phyloP scores from a whole-genome alignment of 2,329 filamentous ascomycete species.

The Emmonsiellopsis sp. region DNA sequence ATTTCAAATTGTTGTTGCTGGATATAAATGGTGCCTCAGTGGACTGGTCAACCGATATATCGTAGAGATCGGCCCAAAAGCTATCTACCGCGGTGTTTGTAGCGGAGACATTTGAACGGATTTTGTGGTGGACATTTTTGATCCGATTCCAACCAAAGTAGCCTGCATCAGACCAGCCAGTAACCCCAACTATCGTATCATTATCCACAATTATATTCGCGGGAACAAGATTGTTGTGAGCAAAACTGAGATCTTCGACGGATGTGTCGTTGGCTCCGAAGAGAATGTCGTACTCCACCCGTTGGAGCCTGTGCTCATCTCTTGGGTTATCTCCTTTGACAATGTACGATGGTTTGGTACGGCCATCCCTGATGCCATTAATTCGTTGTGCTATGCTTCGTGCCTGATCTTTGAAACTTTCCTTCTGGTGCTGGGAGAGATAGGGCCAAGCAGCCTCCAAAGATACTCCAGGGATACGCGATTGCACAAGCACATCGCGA shows the following conservation, averaged over 20 bases:
- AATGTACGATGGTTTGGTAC: slow-evolving; percentile 5
- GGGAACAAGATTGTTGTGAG: slow-evolving; percentile 30
- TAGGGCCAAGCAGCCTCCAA: slow-evolving; percentile 23
- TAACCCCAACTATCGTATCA: slow-evolving; percentile 28
- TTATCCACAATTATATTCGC: slow-evolving; percentile 31
- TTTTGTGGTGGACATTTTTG: slow-evolving; percentile 24
- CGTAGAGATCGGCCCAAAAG: slow-evolving; percentile 30
- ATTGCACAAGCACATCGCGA: slow-evolving; percentile 32
- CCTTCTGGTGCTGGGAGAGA: slow-evolving; percentile 25
- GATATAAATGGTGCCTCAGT: slow-evolving; percentile 5
- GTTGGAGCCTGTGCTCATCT: slow-evolving; percentile 7
- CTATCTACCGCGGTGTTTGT: slow-evolving; percentile 11
- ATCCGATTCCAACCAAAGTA: slow-evolving; percentile 30
- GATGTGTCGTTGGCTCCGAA: slow-evolving; percentile 18
- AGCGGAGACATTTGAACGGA: slow-evolving; percentile 18
- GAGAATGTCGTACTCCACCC: slow-evolving; percentile 24
- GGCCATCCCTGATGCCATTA: slow-evolving; percentile 1
- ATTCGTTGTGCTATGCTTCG: slow-evolving; percentile 24
- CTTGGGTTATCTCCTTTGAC: background rate
- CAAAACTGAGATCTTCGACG: slow-evolving; percentile 21
- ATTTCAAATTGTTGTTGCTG: slow-evolving; percentile 13
- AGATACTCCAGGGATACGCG: slow-evolving; percentile 31
- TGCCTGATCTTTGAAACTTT: slow-evolving; percentile 27
- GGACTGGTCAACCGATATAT: slow-evolving; percentile 15
- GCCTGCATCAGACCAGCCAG: slow-evolving; percentile 32